Conservation (phyloP, 352 stramenopile species). For the Pythium chondricola region DNA sequence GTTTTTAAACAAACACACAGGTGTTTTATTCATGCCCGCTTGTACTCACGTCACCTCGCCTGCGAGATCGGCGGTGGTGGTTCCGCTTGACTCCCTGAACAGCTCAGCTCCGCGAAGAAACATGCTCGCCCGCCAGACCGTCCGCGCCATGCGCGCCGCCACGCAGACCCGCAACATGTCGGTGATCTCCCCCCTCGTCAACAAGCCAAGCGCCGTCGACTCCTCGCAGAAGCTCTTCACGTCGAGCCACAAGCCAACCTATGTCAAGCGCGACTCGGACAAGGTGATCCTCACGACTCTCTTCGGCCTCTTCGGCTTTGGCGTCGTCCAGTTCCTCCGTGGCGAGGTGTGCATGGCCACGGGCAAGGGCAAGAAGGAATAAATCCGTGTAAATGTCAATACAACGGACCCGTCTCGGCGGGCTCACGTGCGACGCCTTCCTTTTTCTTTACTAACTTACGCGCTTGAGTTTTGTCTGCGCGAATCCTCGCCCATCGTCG, state of each 20-base stretch:
- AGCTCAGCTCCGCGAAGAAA: too few relatives aligned
- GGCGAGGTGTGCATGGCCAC: conserved; percentile 71
- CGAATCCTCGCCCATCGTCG: too few relatives aligned
- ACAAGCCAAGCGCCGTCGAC: conserved; percentile 57
- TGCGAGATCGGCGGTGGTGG: too few relatives aligned
- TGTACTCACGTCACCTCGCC: too few relatives aligned
- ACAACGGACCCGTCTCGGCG: too few relatives aligned
- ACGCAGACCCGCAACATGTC: conserved; percentile 31
- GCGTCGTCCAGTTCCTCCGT: conserved; percentile 50
- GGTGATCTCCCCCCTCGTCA: conserved; percentile 59
- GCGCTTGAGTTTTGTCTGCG: too few relatives aligned
- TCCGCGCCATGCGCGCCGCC: conserved; percentile 21
- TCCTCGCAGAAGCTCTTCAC: conserved; percentile 67
- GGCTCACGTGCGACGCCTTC: too few relatives aligned
- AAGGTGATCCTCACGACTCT: conserved; percentile 31
- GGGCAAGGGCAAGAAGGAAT: conserved; percentile 65
- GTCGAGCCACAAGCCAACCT: conserved; percentile 49
- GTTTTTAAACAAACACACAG: too few relatives aligned
- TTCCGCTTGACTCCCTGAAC: too few relatives aligned
- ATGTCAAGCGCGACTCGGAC: conserved; percentile 62
- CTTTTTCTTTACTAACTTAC: too few relatives aligned
- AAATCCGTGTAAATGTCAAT: too few relatives aligned
- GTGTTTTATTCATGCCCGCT: too few relatives aligned
- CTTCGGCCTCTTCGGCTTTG: conserved; percentile 36
- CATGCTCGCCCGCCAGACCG: conserved; percentile 57